Base-by-base conservation (phyloP, 208 protist species). In the Herpetomonas tarakana region DNA sequence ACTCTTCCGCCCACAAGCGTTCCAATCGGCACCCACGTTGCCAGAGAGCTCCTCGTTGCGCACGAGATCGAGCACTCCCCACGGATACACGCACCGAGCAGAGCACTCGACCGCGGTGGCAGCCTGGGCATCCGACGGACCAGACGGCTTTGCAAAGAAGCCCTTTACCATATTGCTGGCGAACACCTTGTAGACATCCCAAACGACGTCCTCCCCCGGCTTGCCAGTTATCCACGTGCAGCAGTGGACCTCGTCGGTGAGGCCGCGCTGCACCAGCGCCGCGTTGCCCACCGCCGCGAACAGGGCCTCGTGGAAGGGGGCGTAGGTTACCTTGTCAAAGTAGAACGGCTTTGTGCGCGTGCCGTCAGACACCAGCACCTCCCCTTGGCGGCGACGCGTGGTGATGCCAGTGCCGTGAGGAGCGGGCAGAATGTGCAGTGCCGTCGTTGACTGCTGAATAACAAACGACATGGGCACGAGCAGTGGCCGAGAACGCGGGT, bases 321-420 rank as follows among this genome's bases (percentile, higher is more conserved):
- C 35, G 35, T 41, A 41, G 35, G 35, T 41, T 14, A 41, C 35
- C 35, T 41, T 41, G 35, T 41, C 35, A 41, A 41, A 41, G 35
- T 41, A 41, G 35, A 41, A 41, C 6, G 35, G 35, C 35, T 41
- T 41, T 6, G 35, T 41, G 35, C 35, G 35, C 35, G 14, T 41
- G 9, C 35, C 35, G 14, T 41, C 35, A 18, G 35, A 41, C 9
- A 41, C 35, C 9, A 41, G 35, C 35, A 41, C 35, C 35, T 41
- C 35, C 9, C 35, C 35, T 14, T 41, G 35, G 9, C 35, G 35
- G 14, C 35, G 35, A 18, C 35, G 35, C 35, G 35, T 41, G 9
- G 35, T 41, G 35, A 41, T 41, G 35, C 35, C 35, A 6, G 35
- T 41, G 6, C 35, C 35, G 14, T 41, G 35, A 41, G 35, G 35